Conservation (phyloP, 257 asterid species). For the Leonotis leonurus region DNA sequence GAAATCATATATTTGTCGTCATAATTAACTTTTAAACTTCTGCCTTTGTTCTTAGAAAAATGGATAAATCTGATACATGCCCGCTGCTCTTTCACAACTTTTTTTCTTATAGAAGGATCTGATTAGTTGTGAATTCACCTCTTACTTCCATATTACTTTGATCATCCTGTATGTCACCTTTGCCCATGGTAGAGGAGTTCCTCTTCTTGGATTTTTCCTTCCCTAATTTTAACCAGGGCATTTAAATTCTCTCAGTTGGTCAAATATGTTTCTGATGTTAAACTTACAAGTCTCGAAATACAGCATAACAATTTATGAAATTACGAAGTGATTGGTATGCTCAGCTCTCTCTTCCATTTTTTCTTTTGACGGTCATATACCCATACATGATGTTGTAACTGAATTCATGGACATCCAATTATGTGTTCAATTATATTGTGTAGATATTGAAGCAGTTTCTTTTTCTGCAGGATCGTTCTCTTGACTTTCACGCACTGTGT, state of each 20-base stretch:
- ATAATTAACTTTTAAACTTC: neutral
- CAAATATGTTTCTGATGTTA: constrained; percentile 5
- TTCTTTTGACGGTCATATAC: neutral
- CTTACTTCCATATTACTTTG: neutral
- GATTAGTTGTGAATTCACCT: neutral
- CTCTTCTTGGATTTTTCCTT: neutral
- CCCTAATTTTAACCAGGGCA: neutral
- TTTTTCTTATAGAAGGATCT: constrained; percentile 3
- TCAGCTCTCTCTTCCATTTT: constrained; percentile 9
- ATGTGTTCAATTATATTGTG: neutral
- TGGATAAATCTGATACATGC: neutral
- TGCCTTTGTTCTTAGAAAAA: constrained; percentile 2
- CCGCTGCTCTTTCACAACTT: neutral
- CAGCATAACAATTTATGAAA: neutral
- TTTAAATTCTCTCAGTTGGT: neutral
- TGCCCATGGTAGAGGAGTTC: neutral
- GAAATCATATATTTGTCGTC: neutral
- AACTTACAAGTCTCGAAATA: neutral
- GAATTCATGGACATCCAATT: neutral
- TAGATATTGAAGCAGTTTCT: constrained; percentile 6
- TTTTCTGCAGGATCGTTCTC: constrained; percentile 78
- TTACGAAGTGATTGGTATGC: neutral
- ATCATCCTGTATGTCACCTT: neutral
- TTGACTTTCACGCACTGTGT: constrained; percentile 80
- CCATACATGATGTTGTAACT: constrained; percentile 5